phyloP scores from a whole-genome alignment of 331 rosid species.

The Acacia pycnantha region DNA sequence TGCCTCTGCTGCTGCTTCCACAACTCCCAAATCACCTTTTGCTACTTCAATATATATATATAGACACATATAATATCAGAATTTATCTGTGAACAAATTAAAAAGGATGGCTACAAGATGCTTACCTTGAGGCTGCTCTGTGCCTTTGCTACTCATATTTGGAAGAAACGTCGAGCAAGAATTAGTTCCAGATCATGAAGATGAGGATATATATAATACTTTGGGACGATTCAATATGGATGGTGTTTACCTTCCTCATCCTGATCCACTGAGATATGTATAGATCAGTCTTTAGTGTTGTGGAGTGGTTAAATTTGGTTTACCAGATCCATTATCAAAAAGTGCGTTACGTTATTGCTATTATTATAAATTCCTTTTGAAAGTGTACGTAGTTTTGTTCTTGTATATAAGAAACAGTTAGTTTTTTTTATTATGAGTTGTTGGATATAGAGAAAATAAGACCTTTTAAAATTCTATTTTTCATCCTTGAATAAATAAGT shows the following conservation, averaged over 20 bases:
- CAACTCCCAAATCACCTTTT: background rate
- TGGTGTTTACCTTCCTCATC: background rate
- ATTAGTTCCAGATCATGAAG: background rate
- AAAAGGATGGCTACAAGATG: background rate
- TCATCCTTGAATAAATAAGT: too few species aligned
- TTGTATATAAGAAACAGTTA: too few species aligned
- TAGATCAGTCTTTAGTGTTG: background rate
- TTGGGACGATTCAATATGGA: background rate
- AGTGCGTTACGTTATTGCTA: background rate
- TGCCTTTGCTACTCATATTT: slow-evolving; percentile 24
- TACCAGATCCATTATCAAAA: background rate
- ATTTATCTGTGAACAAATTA: background rate
- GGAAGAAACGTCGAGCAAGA: background rate
- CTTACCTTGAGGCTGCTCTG: slow-evolving; percentile 32
- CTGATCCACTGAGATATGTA: background rate
- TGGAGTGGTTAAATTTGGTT: slow-evolving; percentile 1
- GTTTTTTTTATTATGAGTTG: too few species aligned
- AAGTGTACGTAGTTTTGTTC: background rate
- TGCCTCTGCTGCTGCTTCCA: background rate
- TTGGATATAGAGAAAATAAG: too few species aligned
- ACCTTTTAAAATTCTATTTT: too few species aligned
- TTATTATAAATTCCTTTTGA: background rate
- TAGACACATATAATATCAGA: background rate
- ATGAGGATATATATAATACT: background rate
- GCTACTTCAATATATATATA: background rate